These are phyloP conservation scores for Cytospora mali DNA, from an alignment of 2,329 filamentous ascomycete genomes.

Conservation along the genomic window DNA sequence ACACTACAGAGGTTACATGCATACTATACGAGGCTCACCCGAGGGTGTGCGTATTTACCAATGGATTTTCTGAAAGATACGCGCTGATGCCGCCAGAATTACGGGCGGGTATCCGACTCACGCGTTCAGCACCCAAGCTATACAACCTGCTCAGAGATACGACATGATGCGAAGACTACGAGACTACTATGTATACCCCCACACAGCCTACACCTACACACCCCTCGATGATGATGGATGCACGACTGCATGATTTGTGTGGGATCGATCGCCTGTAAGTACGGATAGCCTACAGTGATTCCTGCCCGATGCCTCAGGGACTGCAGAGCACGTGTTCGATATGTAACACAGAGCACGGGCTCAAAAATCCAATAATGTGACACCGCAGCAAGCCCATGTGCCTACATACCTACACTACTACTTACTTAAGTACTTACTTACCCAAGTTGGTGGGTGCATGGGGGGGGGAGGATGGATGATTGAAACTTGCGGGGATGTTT, in stretches of 20 bases:
- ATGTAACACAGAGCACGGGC: not conserved
- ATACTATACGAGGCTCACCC: not conserved
- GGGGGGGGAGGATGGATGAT: no score
- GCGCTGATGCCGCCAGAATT: constrained; percentile 1
- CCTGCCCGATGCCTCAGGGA: not conserved
- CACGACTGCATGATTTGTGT: not conserved
- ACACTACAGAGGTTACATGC: no score
- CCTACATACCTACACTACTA: not conserved
- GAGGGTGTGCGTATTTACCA: not conserved
- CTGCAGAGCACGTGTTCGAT: not conserved
- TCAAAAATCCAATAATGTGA: not conserved
- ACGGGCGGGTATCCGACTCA: not conserved
- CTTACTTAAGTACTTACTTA: no score
- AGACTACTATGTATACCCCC: not conserved
- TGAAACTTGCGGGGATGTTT: no score
- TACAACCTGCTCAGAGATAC: not conserved
- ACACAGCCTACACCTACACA: not conserved
- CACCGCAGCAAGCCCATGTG: not conserved
- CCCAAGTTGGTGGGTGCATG: no score
- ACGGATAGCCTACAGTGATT: not conserved
- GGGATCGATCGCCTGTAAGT: not conserved
- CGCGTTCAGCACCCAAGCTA: no score
- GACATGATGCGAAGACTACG: not conserved
- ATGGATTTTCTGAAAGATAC: not conserved
- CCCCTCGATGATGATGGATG: not conserved